These are phyloP conservation scores for Arbutus unedo DNA, from an alignment of 148 eudicot species.

Conservation along the genomic window DNA sequence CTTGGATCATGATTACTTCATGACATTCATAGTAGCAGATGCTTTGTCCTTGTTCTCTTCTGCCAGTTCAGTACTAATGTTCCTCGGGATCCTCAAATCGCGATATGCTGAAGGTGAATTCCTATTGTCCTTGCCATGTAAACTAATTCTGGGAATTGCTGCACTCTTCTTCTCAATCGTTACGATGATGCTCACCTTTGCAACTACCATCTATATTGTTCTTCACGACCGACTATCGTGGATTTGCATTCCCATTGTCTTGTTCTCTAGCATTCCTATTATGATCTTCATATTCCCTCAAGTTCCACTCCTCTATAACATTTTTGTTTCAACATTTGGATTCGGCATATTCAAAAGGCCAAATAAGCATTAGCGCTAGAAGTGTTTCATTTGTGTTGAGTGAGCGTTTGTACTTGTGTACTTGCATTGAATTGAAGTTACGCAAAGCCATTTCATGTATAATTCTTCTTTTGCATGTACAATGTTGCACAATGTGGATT, in stretches of 20 bases:
- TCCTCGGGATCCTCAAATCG: conserved; percentile 12
- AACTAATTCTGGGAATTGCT: conserved; percentile 7
- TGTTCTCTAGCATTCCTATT: neutral
- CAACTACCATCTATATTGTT: neutral
- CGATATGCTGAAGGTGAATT: conserved; percentile 5
- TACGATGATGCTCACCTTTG: conserved; percentile 17
- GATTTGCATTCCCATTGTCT: conserved; percentile 7
- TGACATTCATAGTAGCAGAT: conserved; percentile 5
- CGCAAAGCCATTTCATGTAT: neutral
- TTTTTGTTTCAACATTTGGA: conserved; percentile 3
- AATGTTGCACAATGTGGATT: neutral
- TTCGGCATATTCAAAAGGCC: neutral
- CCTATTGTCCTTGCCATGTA: conserved; percentile 6
- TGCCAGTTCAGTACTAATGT: conserved; percentile 3
- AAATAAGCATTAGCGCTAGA: neutral
- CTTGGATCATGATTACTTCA: conserved; percentile 3
- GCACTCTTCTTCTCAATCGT: conserved; percentile 11
- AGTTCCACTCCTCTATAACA: conserved; percentile 13
- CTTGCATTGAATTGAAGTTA: neutral
- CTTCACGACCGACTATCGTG: conserved; percentile 5
- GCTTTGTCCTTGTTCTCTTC: conserved; percentile 12
- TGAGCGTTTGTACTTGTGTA: neutral
- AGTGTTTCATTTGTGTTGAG: neutral
- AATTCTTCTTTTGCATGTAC: neutral
- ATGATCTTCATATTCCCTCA: conserved; percentile 12